Conservation (phyloP, 2,329 filamentous ascomycete species). For the Aspergillus carbonarius region DNA sequence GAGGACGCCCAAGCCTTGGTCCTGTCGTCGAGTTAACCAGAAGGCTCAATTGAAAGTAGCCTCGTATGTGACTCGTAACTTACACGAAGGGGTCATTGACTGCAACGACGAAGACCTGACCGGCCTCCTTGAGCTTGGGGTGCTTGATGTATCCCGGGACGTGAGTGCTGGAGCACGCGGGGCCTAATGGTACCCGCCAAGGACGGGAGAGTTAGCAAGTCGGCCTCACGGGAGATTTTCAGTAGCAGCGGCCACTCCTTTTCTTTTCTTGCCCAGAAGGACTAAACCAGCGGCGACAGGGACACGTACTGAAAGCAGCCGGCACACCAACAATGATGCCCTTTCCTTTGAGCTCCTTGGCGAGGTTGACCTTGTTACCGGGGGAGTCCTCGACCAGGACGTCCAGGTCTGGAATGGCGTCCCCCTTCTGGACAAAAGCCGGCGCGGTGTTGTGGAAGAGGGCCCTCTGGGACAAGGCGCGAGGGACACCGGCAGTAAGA, state of each 20-base stretch:
- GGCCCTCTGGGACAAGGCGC: slow-evolving; percentile 31
- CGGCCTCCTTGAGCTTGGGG: slow-evolving; percentile 72
- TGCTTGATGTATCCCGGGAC: slow-evolving; percentile 85
- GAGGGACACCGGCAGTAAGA: slow-evolving; percentile 32
- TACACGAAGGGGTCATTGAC: slow-evolving; percentile 97
- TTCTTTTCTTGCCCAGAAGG: not conserved
- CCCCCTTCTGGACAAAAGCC: slow-evolving; percentile 68
- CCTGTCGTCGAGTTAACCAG: slow-evolving; percentile 44
- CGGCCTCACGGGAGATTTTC: not conserved
- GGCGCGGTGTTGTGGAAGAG: slow-evolving; percentile 42
- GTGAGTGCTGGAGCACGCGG: slow-evolving; percentile 67
- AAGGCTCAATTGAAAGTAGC: not conserved
- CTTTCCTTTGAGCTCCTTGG: slow-evolving; percentile 72
- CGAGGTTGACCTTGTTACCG: slow-evolving; percentile 85
- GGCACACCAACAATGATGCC: slow-evolving; percentile 84
- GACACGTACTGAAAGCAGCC: slow-evolving; percentile 65
- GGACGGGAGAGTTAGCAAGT: slow-evolving; percentile 3
- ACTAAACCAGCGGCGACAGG: not conserved
- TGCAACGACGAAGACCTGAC: slow-evolving; percentile 82
- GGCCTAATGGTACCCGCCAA: slow-evolving; percentile 40
- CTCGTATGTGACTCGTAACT: slow-evolving; percentile 38
- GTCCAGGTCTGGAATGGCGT: slow-evolving; percentile 73
- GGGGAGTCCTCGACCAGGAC: slow-evolving; percentile 82
- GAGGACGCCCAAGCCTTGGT: slow-evolving; percentile 86
- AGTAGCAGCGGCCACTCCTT: not conserved